Conservation (phyloP, 2,329 filamentous ascomycete species). For the Neonectria faginata region DNA sequence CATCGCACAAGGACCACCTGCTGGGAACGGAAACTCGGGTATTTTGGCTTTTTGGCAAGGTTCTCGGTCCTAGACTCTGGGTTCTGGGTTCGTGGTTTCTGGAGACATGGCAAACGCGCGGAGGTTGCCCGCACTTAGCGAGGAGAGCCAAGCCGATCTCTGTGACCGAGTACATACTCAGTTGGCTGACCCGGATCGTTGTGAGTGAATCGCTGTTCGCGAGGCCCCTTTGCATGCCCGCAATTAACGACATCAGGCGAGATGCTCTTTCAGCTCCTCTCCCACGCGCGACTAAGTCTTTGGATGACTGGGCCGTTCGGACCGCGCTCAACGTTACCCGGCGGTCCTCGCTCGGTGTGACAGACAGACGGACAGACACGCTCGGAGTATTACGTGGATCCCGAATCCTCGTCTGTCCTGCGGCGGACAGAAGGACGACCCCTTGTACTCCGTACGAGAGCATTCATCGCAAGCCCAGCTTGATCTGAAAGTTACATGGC, state of each 20-base stretch:
- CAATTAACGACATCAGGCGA: slow-evolving; percentile 22
- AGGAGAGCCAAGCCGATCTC: slow-evolving; percentile 29
- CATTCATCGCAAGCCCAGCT: slow-evolving; percentile 27
- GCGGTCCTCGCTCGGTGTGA: slow-evolving; percentile 20
- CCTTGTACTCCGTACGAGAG: slow-evolving; percentile 16
- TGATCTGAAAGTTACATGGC: slow-evolving; percentile 29
- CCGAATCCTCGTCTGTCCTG: slow-evolving; percentile 21
- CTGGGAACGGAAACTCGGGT: slow-evolving; percentile 32
- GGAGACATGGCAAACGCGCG: slow-evolving; percentile 22
- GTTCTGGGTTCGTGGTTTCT: slow-evolving; percentile 4
- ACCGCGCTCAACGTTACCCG: slow-evolving; percentile 16
- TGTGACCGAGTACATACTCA: slow-evolving; percentile 7
- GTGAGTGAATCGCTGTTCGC: slow-evolving; percentile 22
- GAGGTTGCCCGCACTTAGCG: slow-evolving; percentile 30
- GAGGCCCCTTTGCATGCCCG: slow-evolving; percentile 14
- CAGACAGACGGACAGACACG: slow-evolving; percentile 18
- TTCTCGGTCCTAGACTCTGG: slow-evolving; percentile 13
- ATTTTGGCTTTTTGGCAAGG: slow-evolving; percentile 30
- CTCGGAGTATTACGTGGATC: slow-evolving; percentile 20
- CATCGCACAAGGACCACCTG: slow-evolving; percentile 22
- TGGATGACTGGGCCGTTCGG: slow-evolving; percentile 5
- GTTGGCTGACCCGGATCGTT: background rate
- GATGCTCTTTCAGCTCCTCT: slow-evolving; percentile 7
- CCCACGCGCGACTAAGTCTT: background rate
- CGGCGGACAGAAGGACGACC: background rate